Evolutionary conservation across 75 land plant genomes (phyloP), one percentile per base, ranked within the genome.

Genomic region (Selaginella moellendorffii): DNA sequence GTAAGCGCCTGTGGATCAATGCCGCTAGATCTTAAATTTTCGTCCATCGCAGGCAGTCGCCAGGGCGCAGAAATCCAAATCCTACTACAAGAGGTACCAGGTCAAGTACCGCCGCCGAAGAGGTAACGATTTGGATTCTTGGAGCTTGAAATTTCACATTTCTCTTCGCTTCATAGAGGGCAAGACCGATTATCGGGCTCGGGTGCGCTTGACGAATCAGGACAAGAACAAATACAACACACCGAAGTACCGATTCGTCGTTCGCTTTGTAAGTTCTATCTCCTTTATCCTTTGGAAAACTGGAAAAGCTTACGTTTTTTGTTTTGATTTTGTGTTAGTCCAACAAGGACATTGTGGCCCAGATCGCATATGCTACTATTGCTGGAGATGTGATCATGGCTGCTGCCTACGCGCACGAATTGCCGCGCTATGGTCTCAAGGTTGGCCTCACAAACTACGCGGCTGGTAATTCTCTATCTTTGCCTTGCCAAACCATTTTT

Each of bases 181-280:
- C 19, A 90, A 90, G 79, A 90, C 97, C 8, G 97, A 90, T 62
- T 90, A 90, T 52, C 71, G 97, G 8, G 97, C 97, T 19, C 72
- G 95, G 63, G 80, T 83, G 29, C 82, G 96, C 8, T 67, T 89
- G 54, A 89, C 90, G 24, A 87, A 84, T 27, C 96, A 89, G 61
- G 96, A 90, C 56, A 90, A 90, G 70, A 90, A 90, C 63, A 90
- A 90, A 54, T 90, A 90, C 75, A 90, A 87, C 73, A 90, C 93
- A 0, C 96, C 96, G 0, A 90, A 90, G 67, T 90, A 87, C 63
- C 79, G 96, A 1, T 88, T 82, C 61, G 97, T 88, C 20, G 97
- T 90, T 21, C 79, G 97, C 65, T 88, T 85, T 66, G 88, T 87
- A 84, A 81, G 79, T 80, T 77, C 61, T n/a, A n/a, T n/a, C n/a